phyloP scores from a whole-genome alignment of 2,329 filamentous ascomycete genomes.

The Nothopassalora personata region DNA sequence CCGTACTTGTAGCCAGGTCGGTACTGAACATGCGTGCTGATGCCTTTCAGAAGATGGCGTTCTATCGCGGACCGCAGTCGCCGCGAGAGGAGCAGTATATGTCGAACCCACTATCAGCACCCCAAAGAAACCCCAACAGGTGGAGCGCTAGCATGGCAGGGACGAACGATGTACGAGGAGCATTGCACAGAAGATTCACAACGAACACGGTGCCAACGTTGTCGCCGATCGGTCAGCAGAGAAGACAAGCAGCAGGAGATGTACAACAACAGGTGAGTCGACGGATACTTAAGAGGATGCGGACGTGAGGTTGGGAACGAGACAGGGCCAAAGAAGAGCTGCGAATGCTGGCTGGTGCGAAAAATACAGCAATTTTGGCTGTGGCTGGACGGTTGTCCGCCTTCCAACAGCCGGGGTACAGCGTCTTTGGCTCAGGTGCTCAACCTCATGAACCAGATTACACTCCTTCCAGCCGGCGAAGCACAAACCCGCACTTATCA shows the following conservation, averaged over 20 bases:
- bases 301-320: not conserved
- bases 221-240: constrained; percentile 52
- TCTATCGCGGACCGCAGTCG: constrained; percentile 69
- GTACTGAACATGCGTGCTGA: constrained; percentile 8
- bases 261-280: constrained; percentile 28
- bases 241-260: constrained; percentile 49
- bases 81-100: constrained; percentile 62
- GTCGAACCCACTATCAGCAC: constrained; percentile 47
- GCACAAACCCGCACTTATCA: not conserved
- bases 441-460: not conserved
- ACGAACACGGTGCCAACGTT: constrained; percentile 77
- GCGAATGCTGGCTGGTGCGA: not conserved
- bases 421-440: not conserved
- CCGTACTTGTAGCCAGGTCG: not conserved
- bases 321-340: not conserved
- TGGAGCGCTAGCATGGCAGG: constrained; percentile 32
- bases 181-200: constrained; percentile 86
- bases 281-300: not conserved
- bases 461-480: not conserved
- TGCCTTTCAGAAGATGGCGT: constrained; percentile 50
- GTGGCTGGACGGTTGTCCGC: not conserved
- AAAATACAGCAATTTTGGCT: not conserved
- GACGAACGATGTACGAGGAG: constrained; percentile 66
- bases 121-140: constrained; percentile 31
- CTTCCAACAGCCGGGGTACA: not conserved